Base-by-base conservation (phyloP, 208 protist species). In the Wallacemonas sp. region DNA sequence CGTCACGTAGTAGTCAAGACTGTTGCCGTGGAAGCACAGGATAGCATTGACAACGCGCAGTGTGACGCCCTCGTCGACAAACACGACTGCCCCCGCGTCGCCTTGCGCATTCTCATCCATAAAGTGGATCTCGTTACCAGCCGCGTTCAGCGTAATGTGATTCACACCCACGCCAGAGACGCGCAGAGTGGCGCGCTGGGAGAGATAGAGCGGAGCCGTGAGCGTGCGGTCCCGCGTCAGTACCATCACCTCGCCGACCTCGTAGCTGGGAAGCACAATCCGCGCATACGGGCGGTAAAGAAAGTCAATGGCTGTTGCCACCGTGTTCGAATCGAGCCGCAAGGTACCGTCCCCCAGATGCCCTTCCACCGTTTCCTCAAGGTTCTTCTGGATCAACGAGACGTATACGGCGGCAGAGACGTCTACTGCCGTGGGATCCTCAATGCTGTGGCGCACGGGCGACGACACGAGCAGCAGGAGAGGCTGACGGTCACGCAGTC, bases 201-300 rank as follows among this genome's bases (percentile, higher is more conserved):
- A 82, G 2, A 93, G 70, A 27, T 79, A 33, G 5, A 93, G 67
- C n/a, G 76, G 69, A 24, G 81, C 67, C 8, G 52, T 60, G 2
- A 92, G 75, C 42, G 52, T 76, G 29, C 81, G 13, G 52, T 89
- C 81, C 26, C 73, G 68, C 37, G 81, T 57, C 45, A 90, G 59
- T 6, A 73, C 63, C 36, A 64, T 76, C 34, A 88, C 74, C 9
- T 82, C 74, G 3, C 59, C 46, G 5, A 74, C 59, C 39, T 67
- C 46, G 46, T 88, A 88, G 45, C 79, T 52, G 21, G 73, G 80
- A 13, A 90, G 57, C 12, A 79, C 76, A 41, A 85, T 84, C 27
- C 75, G 70, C 3, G 68, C 66, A 59, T 90, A 93, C 13, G 87
- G 87, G 27, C 78, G 76, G 69, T 90, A 93, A 1, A 93, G 39